Conservation (phyloP, 2,329 filamentous ascomycete species). For the Fusarium tricinctum region DNA sequence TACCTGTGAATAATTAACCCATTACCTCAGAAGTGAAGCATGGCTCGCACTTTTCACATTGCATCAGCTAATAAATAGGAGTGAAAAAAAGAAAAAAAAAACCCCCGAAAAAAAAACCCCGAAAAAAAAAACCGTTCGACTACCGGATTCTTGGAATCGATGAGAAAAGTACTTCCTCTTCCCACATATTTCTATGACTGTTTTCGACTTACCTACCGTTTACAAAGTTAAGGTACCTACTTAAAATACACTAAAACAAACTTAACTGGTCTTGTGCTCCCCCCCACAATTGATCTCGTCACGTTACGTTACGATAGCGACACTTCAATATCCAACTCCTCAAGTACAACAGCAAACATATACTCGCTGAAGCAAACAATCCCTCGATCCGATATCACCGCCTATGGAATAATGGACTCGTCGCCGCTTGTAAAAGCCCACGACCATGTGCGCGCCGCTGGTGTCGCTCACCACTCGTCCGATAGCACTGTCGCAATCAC, state of each 20-base stretch:
- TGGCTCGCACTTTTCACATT: neutral
- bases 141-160: no score
- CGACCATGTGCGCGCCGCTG: slow-evolving; percentile 88
- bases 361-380: neutral
- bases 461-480: slow-evolving; percentile 78
- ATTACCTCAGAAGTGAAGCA: slow-evolving; percentile 14
- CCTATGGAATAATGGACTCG: slow-evolving; percentile 54
- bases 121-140: neutral
- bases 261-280: slow-evolving; percentile 26
- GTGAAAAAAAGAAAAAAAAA: neutral
- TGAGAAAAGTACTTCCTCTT: no score
- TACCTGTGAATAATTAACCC: slow-evolving; percentile 3
- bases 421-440: slow-evolving; percentile 75
- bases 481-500: slow-evolving; percentile 86
- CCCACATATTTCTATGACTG: neutral
- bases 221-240: no score
- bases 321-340: slow-evolving; percentile 2
- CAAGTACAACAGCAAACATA: slow-evolving; percentile 14
- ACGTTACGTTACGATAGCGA: slow-evolving; percentile 14
- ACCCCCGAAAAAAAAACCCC: no score
- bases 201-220: neutral
- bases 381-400: neutral
- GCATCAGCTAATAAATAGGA: neutral
- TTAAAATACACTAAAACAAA: slow-evolving; percentile 7
- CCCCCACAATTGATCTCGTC: slow-evolving; percentile 43